phyloP scores from a whole-genome alignment of 2,329 filamentous ascomycete species.

The Colletotrichum musicola region DNA sequence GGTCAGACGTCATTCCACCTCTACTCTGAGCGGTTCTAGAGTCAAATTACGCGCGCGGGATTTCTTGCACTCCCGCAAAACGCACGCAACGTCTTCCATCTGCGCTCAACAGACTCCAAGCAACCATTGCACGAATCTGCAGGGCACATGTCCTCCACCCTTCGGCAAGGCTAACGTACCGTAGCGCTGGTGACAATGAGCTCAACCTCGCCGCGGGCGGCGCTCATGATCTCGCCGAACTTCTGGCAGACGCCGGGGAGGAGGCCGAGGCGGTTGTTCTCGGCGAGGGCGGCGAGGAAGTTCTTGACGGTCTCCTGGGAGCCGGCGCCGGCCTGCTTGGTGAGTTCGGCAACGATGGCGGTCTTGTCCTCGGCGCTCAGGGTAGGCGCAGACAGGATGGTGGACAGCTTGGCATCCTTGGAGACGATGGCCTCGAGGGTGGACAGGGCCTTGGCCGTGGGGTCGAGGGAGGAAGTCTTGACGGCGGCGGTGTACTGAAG shows the following conservation, averaged over 20 bases:
- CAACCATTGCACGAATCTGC: not conserved
- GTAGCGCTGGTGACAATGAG: conserved; percentile 90
- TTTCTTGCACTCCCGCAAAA: not conserved
- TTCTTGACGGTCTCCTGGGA: conserved; percentile 91
- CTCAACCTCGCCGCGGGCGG: conserved; percentile 92
- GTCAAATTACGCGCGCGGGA: not conserved
- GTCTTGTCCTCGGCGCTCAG: conserved; percentile 85
- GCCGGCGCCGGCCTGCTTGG: conserved; percentile 79
- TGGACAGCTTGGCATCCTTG: conserved; percentile 84
- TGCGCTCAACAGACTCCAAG: not conserved
- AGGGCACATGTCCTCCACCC: not conserved
- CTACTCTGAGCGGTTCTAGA: not conserved
- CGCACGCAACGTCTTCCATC: not conserved
- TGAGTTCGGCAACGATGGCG: conserved; percentile 86
- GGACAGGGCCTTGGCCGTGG: conserved; percentile 83
- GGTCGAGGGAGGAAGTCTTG: conserved; percentile 88
- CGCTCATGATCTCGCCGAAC: conserved; percentile 89
- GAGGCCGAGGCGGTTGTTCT: conserved; percentile 94
- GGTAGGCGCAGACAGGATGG: conserved; percentile 84
- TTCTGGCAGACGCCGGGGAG: conserved; percentile 87
- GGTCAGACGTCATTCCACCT: not conserved
- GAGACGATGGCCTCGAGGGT: conserved; percentile 79
- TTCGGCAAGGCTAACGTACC: conserved; percentile 65
- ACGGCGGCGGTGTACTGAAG: conserved; percentile 92
- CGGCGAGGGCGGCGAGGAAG: conserved; percentile 89